phyloP scores from a whole-genome alignment of 768 basidiomycete species.

The Coprinopsis sp. region DNA sequence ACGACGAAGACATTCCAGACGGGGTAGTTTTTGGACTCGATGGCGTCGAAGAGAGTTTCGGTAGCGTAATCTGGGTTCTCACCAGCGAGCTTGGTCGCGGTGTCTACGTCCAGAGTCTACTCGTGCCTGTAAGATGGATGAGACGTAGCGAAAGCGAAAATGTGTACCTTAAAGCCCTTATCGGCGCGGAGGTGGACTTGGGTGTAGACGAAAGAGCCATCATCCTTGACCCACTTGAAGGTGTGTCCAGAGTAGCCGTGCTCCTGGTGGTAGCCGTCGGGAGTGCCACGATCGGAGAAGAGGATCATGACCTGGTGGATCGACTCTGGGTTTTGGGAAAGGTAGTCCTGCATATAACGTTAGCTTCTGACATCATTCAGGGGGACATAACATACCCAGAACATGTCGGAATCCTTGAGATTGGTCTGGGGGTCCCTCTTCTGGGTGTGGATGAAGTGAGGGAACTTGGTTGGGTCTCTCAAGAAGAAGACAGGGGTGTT shows the following conservation, averaged over 20 bases:
- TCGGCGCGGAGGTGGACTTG: slow-evolving; percentile 81
- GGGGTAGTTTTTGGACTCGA: slow-evolving; percentile 77
- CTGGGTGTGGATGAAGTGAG: slow-evolving; percentile 92
- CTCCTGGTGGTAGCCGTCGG: slow-evolving; percentile 80
- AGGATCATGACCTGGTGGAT: slow-evolving; percentile 87
- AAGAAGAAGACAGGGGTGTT: slow-evolving; percentile 93
- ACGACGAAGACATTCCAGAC: neutral
- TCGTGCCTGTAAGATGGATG: slow-evolving; percentile 5
- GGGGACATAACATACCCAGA: slow-evolving; percentile 51
- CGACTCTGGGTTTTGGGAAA: slow-evolving; percentile 83
- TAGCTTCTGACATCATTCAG: neutral
- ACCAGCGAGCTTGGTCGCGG: slow-evolving; percentile 62
- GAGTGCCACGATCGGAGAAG: slow-evolving; percentile 93
- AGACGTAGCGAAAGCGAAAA: slow-evolving; percentile 2
- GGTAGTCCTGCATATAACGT: slow-evolving; percentile 60
- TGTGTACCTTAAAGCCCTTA: slow-evolving; percentile 71
- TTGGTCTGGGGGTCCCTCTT: slow-evolving; percentile 92
- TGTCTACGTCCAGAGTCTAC: slow-evolving; percentile 68
- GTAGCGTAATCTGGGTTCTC: slow-evolving; percentile 85
- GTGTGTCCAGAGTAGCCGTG: slow-evolving; percentile 96
- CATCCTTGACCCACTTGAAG: slow-evolving; percentile 80
- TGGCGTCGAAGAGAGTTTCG: slow-evolving; percentile 72
- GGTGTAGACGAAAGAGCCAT: slow-evolving; percentile 81
- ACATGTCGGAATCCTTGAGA: slow-evolving; percentile 81
- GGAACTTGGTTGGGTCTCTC: slow-evolving; percentile 83